These are phyloP conservation scores for Yarrowia sp. DNA, from an alignment of 805 yeast species.

Conservation along the genomic window DNA sequence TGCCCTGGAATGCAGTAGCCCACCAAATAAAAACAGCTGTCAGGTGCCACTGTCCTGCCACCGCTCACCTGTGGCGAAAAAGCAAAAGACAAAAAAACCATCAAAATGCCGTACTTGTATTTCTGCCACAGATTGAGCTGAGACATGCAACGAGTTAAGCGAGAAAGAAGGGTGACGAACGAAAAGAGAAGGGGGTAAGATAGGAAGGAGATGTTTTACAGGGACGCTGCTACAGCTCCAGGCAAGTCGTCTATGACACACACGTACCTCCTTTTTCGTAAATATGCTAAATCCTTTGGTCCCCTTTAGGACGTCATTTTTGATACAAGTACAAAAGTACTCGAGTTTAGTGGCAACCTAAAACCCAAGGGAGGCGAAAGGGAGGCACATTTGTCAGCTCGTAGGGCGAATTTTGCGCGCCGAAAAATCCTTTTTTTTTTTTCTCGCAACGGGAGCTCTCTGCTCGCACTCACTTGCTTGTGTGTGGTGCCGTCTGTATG, in stretches of 20 bases:
- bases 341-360: not conserved
- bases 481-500: conserved; percentile 6
- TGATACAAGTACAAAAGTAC: no score
- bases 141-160: conserved; percentile 12
- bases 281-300: no score
- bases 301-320: no score
- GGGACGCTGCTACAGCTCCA: no score
- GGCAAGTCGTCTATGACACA: no score
- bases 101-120: not conserved
- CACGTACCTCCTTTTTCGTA: no score
- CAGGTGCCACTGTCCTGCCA: conserved; percentile 1
- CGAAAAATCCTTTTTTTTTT: not conserved
- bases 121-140: conserved; percentile 3
- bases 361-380: not conserved
- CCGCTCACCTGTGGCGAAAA: not conserved
- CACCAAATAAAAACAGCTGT: conserved; percentile 2
- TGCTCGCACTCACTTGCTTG: conserved; percentile 3
- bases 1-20: not conserved
- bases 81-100: not conserved
- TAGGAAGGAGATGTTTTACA: no score
- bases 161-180: not conserved
- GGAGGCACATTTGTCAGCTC: no score
- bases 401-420: no score
- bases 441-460: not conserved
- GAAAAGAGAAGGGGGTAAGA: not conserved